Evolutionary conservation across 306 rosid species (phyloP), one percentile per base, ranked within the genome.

Genomic region (Acacia acuminata): DNA sequence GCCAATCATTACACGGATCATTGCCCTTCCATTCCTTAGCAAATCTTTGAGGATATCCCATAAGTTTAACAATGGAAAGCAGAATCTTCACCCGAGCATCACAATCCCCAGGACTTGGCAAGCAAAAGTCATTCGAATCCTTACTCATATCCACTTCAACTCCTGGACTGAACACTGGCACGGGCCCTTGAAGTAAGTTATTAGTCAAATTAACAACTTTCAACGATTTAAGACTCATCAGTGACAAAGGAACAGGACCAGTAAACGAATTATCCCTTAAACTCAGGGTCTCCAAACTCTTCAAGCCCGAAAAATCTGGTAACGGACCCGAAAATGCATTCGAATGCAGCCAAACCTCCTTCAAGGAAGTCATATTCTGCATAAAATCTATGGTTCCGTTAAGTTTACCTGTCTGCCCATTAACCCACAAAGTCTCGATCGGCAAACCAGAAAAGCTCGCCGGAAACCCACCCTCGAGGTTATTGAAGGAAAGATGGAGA

Each of bases 21-120:
- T 94, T 93, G 56, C 91, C 90, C 84, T 88, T 91, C 98, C 98
- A 94, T 82, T 80, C 81, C 78, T 86, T 89, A 1, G 94, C 94
- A 79, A 94, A 90, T 84, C 77, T 90, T 24, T n/a, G 86, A 34
- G 97, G 98, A 86, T 91, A 94, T 36, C 81, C 90, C 92, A 93
- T 82, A 34, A 17, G 58, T 78, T 87, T 74, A 43, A 83, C 91
- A 75, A 91, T 76, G 27, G 82, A 82, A 80, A 94, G 97, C 79
- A 94, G 80, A 53, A 77, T 55, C 60, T 82, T 67, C 45, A 93
- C 93, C 79, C 77, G 82, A 42, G 88, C 75, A 88, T 94, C 94
- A 79, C 98, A 94, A 24, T 69, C 60, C 16, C 90, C 94, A 22
- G 94, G 91, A 81, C 50, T 72, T 0, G 88, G 79, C 89, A 89